These are phyloP conservation scores for Fonsecaea multimorphosa DNA, from an alignment of 2,329 filamentous ascomycete species.

Conservation along the genomic window DNA sequence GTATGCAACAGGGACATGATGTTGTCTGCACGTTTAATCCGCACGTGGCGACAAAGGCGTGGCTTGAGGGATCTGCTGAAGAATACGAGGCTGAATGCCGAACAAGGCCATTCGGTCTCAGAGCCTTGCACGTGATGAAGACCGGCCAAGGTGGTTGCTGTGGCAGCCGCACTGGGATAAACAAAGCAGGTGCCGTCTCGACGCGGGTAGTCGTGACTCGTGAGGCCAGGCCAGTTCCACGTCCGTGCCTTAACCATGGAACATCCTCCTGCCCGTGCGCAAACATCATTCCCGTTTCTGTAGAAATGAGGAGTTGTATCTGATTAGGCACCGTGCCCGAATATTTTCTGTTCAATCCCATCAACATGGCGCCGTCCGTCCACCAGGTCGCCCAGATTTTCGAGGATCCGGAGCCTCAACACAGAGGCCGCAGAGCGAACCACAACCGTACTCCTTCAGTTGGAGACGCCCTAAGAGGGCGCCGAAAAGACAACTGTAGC, in stretches of 20 bases:
- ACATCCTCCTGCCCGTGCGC: slow-evolving; percentile 23
- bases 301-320: slow-evolving; percentile 30
- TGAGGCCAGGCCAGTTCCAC: neutral
- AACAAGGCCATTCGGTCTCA: no score
- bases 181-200: slow-evolving; percentile 4
- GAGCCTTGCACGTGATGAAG: neutral
- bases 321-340: slow-evolving; percentile 32
- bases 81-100: neutral
- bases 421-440: slow-evolving; percentile 27
- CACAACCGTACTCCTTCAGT: slow-evolving; percentile 35
- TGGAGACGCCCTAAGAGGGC: slow-evolving; percentile 34
- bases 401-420: slow-evolving; percentile 38
- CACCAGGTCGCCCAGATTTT: slow-evolving; percentile 38
- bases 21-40: neutral
- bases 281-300: slow-evolving; percentile 12
- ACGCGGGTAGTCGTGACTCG: neutral
- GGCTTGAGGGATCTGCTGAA: neutral
- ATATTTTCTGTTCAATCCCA: slow-evolving; percentile 25
- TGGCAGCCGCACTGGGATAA: slow-evolving; percentile 11
- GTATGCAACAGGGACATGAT: neutral
- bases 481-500: slow-evolving; percentile 33
- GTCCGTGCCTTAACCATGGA: slow-evolving; percentile 16
- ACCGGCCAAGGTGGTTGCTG: slow-evolving; percentile 7
- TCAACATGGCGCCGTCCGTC: slow-evolving; percentile 36
- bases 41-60: neutral